Evolutionary conservation across 2,329 filamentous ascomycete species (phyloP), one percentile per base, ranked within the genome.

Genomic region (Didymella keratinophila): DNA sequence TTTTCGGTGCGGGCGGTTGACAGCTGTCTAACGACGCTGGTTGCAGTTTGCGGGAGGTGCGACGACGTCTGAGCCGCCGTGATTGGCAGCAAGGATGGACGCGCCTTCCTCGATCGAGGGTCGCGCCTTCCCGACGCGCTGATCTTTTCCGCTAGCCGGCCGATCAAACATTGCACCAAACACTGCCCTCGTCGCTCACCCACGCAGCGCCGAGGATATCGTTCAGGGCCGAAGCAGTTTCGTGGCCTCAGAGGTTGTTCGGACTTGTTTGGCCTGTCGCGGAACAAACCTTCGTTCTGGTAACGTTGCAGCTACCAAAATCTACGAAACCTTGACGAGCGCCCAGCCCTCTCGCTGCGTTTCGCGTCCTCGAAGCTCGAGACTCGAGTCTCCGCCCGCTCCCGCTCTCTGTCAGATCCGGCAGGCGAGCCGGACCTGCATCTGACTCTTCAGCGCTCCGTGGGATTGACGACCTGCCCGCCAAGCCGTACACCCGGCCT

Each of bases 41-140:
- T 55, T 68, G 66, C 68, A 64, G 52, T 64, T 68, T 65, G 58
- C 62, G 65, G 55, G 68, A 72, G 59, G 69, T 69, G 63, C 61
- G 63, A 71, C 63, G 60, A 62, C 51, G 64, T 42, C 58, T 44
- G 32, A 47, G 56, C 34, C 27, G 41, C 54, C 46, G 49, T 71
- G 71, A 75, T 74, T 70, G 66, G 67, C 71, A 58, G 54, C 68
- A 71, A 68, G 72, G 71, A 63, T 72, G 34, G 18, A 45, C n/a
- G 59, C 63, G 42, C 67, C 62, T 67, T 61, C 30, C 67, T 62
- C 43, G 52, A 64, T 62, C 43, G 43, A 58, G 64, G 57, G 52
- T 62, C 55, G 66, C 57, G 63, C 63, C 64, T 64, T 60, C 58
- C 65, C 64, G 54, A 59, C 56, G 42, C 50, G 59, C 54, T 60